Percentiles rank a stretch among this genome's conserved stretches.
Evolutionary conservation across 192 early-diverging fungal genomes (phyloP).

Genomic region (Obelidium mucronatum): DNA sequence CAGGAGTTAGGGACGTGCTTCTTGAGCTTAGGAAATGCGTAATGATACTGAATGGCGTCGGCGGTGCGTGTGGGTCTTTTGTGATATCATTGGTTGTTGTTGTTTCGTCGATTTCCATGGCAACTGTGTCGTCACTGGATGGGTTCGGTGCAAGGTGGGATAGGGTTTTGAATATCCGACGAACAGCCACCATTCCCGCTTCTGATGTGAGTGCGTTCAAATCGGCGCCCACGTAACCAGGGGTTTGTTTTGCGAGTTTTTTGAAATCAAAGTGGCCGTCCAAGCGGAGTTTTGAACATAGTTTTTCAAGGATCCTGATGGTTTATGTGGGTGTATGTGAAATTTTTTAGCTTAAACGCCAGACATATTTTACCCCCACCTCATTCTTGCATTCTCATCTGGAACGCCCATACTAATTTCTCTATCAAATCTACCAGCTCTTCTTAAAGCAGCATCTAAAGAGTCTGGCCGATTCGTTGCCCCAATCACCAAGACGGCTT

Average conservation of each 20-base stretch:
- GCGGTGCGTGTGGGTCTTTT: slow-evolving; percentile 28
- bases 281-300: slow-evolving; percentile 78
- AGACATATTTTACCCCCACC: slow-evolving; percentile 54
- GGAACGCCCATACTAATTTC: slow-evolving; percentile 91
- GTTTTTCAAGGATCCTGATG: slow-evolving; percentile 80
- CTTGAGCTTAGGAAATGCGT: slow-evolving; percentile 74
- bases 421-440: slow-evolving; percentile 88
- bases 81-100: not conserved
- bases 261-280: slow-evolving; percentile 84
- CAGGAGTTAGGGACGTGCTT: slow-evolving; percentile 76
- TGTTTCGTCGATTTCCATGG: slow-evolving; percentile 48
- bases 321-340: too few species aligned
- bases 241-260: slow-evolving; percentile 87
- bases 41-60: slow-evolving; percentile 61
- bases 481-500: slow-evolving; percentile 90
- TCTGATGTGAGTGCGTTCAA: slow-evolving; percentile 87
- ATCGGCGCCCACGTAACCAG: slow-evolving; percentile 98
- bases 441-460: slow-evolving; percentile 79
- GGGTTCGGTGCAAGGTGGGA: not conserved
- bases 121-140: not conserved
- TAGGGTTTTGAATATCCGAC: slow-evolving; percentile 67
- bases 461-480: slow-evolving; percentile 92
- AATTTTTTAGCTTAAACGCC: too few species aligned
- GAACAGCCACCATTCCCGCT: slow-evolving; percentile 92
- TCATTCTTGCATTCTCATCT: slow-evolving; percentile 84